Conservation (phyloP, 305 asterid species). For the Solanum hybrid region DNA sequence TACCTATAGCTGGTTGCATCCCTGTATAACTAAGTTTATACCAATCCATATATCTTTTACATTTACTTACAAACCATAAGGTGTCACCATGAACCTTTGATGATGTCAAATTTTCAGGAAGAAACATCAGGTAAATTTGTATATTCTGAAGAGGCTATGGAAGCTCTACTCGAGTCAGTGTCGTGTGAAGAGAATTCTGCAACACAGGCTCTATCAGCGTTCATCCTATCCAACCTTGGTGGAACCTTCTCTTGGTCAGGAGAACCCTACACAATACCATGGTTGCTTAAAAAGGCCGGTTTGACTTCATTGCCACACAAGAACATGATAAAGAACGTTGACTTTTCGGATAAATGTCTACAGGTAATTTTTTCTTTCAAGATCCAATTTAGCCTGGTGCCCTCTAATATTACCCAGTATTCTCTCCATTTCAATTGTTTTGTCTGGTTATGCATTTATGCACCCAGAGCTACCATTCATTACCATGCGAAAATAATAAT, state of each 20-base stretch:
- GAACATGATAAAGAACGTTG: constrained; percentile 61
- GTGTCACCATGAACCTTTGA: background rate
- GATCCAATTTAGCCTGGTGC: background rate
- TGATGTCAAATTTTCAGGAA: constrained; percentile 45
- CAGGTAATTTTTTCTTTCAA: constrained; percentile 31
- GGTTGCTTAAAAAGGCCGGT: constrained; percentile 77
- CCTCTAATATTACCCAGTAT: background rate
- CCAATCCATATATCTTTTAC: background rate
- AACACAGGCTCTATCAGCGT: constrained; percentile 50
- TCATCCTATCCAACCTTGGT: constrained; percentile 67
- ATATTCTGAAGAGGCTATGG: constrained; percentile 55
- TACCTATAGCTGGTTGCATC: background rate
- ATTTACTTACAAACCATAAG: background rate
- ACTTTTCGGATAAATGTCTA: constrained; percentile 56
- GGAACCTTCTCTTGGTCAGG: constrained; percentile 91
- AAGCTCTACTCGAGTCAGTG: constrained; percentile 45
- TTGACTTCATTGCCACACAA: constrained; percentile 44
- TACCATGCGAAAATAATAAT: background rate
- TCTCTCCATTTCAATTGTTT: background rate
- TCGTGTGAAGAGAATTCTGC: constrained; percentile 37
- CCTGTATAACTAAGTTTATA: background rate
- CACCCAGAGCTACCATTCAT: background rate
- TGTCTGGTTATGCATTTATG: background rate
- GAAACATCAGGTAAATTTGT: constrained; percentile 32
- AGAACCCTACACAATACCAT: constrained; percentile 67